Evolutionary conservation across 352 stramenopile species (phyloP).

Genomic region (Thraustochytrium striatum): DNA sequence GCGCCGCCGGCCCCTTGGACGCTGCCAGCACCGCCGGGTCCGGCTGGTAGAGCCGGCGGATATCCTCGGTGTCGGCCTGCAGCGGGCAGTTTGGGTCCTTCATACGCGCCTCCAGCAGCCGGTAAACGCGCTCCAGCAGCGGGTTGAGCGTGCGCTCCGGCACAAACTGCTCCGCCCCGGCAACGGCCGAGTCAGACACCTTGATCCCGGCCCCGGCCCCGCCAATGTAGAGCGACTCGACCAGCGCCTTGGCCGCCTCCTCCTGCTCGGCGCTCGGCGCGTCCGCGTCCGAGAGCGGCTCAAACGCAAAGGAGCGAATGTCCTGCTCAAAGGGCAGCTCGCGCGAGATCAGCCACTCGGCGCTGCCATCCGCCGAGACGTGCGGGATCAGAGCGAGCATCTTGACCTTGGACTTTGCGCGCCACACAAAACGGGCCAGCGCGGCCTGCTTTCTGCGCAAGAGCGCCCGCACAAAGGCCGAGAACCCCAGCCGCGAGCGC

Average conservation of each 20-base stretch:
- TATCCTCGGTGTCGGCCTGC: not conserved
- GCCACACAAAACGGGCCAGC: constrained; percentile 8
- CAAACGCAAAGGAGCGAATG: constrained; percentile 22
- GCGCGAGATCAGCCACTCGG: constrained; percentile 21
- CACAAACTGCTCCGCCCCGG: not conserved
- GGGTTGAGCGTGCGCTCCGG: constrained; percentile 36
- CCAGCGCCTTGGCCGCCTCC: too few relatives aligned
- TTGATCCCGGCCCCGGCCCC: not conserved
- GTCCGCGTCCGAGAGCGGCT: not conserved
- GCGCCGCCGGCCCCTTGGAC: not conserved
- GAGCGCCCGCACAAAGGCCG: constrained; percentile 8
- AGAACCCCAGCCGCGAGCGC: not conserved
- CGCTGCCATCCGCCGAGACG: not conserved
- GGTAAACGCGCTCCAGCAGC: constrained; percentile 5
- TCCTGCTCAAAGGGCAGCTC: constrained; percentile 42
- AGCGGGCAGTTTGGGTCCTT: constrained; percentile 11
- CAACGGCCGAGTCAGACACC: not conserved
- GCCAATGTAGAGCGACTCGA: not conserved
- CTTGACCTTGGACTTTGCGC: not conserved
- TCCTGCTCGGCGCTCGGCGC: not conserved
- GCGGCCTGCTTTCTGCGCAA: not conserved
- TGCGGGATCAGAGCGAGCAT: constrained; percentile 22
- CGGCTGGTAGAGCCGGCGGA: constrained; percentile 14
- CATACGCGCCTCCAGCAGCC: not conserved
- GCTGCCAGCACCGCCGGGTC: not conserved